phyloP scores from a whole-genome alignment of 768 basidiomycete species.

The Cyclocybe cylindracea region DNA sequence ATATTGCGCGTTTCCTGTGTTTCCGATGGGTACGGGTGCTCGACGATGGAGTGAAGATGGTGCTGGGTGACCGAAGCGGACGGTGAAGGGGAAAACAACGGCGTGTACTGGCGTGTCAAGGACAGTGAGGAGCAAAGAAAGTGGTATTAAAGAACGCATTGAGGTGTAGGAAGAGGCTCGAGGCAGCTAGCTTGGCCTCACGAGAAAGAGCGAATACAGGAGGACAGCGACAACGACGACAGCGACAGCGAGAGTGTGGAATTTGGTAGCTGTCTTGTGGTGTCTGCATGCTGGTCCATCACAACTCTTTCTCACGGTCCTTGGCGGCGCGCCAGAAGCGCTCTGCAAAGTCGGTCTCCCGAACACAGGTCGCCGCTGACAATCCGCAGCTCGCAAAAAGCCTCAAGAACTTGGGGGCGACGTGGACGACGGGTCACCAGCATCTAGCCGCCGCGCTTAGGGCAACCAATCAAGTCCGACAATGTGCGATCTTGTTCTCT shows the following conservation, averaged over 20 bases:
- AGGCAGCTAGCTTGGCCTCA: conserved; percentile 11
- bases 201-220: conserved; percentile 21
- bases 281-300: too few relatives aligned
- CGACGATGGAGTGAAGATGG: conserved; percentile 27
- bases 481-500: too few relatives aligned
- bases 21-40: conserved; percentile 47
- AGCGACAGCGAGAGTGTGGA: background rate
- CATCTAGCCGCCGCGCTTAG: too few relatives aligned
- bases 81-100: conserved; percentile 39
- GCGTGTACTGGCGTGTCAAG: conserved; percentile 37
- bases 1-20: conserved; percentile 75
- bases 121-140: conserved; percentile 41
- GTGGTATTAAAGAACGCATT: conserved; percentile 44
- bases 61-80: conserved; percentile 27
- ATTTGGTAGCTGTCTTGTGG: too few relatives aligned
- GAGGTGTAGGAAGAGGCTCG: conserved; percentile 19
- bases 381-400: too few relatives aligned
- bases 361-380: too few relatives aligned
- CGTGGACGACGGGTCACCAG: too few relatives aligned
- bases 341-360: too few relatives aligned
- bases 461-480: too few relatives aligned
- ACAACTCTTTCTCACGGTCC: too few relatives aligned
- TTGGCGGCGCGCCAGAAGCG: too few relatives aligned
- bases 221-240: conserved; percentile 12
- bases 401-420: too few relatives aligned